phyloP scores from a whole-genome alignment of 306 rosid species.

The Rosa multiflora region DNA sequence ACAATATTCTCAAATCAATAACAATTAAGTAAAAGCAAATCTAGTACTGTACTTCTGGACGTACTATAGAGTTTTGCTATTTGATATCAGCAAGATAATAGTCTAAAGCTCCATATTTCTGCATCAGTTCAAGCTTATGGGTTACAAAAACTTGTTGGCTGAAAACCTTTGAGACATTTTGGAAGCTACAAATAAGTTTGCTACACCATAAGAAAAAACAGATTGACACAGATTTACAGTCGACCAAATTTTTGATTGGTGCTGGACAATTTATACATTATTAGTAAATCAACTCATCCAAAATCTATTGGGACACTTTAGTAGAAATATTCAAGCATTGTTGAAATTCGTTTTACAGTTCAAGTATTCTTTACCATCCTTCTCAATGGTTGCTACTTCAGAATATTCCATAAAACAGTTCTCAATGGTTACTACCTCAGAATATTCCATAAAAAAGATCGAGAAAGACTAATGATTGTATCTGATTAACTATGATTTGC shows the following conservation, averaged over 20 bases:
- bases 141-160: neutral
- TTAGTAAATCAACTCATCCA: no score
- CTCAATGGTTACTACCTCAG: no score
- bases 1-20: no score
- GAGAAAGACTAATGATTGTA: no score
- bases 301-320: no score
- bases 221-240: neutral
- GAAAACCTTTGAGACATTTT: neutral
- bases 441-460: no score
- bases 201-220: neutral
- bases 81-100: neutral
- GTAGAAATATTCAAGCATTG: neutral
- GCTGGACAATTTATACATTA: neutral
- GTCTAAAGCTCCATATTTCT: neutral
- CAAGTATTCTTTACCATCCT: neutral
- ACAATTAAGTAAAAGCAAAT: no score
- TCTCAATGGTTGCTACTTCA: neutral
- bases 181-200: neutral
- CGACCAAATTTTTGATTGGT: neutral
- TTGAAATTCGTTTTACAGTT: neutral
- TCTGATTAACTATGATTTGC: no score
- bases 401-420: no score
- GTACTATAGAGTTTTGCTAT: neutral
- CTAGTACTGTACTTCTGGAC: neutral
- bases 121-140: neutral